Evolutionary conservation across 2,329 filamentous ascomycete species (phyloP).

Genomic region (Balansia obtecta): DNA sequence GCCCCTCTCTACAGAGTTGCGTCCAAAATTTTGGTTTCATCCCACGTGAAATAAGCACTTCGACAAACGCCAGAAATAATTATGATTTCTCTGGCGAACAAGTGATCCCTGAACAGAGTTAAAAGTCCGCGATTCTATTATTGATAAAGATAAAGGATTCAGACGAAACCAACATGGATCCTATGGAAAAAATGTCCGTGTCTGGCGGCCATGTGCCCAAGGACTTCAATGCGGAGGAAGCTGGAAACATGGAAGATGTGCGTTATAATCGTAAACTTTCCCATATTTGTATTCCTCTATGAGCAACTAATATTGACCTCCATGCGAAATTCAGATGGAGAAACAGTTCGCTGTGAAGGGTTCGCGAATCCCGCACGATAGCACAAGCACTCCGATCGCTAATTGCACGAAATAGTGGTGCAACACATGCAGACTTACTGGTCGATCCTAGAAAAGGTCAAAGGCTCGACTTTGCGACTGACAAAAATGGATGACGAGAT

Average conservation of each 20-base stretch:
- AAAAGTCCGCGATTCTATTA: no score
- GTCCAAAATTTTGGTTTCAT: neutral
- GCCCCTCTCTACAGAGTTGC: constrained; percentile 3
- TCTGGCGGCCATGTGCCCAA: constrained; percentile 29
- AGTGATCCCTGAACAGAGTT: no score
- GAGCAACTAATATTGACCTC: neutral
- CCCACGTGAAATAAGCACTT: neutral
- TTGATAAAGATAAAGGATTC: no score
- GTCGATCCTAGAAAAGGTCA: constrained; percentile 83
- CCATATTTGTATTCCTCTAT: neutral
- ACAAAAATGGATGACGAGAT: constrained; percentile 96
- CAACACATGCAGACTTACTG: constrained; percentile 97
- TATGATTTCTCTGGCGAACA: no score
- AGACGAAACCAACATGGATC: constrained; percentile 20
- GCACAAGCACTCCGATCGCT: neutral
- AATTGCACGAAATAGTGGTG: constrained; percentile 42
- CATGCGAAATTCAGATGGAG: constrained; percentile 56
- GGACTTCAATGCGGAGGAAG: constrained; percentile 46
- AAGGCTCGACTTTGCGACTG: constrained; percentile 76
- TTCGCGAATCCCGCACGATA: constrained; percentile 20
- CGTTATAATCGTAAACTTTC: constrained; percentile 17
- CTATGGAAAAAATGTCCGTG: constrained; percentile 25
- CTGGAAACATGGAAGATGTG: constrained; percentile 43
- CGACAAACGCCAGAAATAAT: neutral
- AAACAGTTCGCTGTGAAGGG: constrained; percentile 98